Evolutionary conservation across 306 rosid species (phyloP).

Genomic region (Biancaea sappan): DNA sequence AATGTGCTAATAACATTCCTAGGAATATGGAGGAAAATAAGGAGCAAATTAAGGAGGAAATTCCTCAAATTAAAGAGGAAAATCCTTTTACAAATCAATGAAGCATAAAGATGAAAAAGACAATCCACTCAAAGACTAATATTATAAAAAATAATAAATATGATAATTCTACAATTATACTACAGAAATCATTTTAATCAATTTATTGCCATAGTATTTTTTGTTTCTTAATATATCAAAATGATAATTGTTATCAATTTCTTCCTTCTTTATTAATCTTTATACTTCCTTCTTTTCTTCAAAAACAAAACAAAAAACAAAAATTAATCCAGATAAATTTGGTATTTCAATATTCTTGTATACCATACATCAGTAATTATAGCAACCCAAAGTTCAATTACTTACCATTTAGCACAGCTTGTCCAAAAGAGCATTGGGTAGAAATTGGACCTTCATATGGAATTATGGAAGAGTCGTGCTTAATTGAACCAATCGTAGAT

Average conservation of each 20-base stretch:
- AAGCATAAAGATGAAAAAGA: no score
- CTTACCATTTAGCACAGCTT: slow-evolving; percentile 85
- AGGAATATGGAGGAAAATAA: no score
- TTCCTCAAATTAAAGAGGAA: no score
- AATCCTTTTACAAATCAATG: no score
- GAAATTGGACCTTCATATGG: slow-evolving; percentile 68
- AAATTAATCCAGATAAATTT: background rate
- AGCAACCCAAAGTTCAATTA: background rate
- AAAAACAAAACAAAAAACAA: background rate
- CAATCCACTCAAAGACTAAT: no score
- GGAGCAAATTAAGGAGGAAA: no score
- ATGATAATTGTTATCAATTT: background rate
- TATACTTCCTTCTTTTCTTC: background rate
- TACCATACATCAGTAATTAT: background rate
- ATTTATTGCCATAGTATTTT: background rate
- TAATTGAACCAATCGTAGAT: slow-evolving; percentile 47
- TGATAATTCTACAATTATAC: no score
- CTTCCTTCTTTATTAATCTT: slow-evolving; percentile 1
- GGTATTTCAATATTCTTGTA: background rate
- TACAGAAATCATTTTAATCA: background rate
- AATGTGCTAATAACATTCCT: no score
- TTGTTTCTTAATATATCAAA: background rate
- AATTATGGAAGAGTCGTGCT: slow-evolving; percentile 52
- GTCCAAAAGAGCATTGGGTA: slow-evolving; percentile 71
- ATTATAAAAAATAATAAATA: no score